These are phyloP conservation scores for Candida coleopterorum DNA, from an alignment of 805 yeast species.

Conservation along the genomic window DNA sequence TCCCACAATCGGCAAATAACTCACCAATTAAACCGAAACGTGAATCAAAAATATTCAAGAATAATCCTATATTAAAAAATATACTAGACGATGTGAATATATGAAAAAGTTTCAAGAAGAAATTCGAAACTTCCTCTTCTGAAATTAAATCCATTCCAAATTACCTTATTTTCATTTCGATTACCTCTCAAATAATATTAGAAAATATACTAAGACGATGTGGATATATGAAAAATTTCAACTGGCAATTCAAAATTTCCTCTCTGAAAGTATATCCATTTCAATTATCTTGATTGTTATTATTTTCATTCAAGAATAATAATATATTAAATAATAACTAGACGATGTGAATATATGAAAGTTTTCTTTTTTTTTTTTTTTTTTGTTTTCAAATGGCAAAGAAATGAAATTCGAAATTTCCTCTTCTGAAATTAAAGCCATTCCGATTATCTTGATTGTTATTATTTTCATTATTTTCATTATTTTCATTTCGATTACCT, in stretches of 20 bases:
- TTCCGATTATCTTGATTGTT: conserved; percentile 8
- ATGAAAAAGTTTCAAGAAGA: conserved; percentile 16
- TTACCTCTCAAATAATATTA: conserved; percentile 12
- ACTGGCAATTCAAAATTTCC: no score
- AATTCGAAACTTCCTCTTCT: conserved; percentile 28
- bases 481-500: conserved; percentile 8
- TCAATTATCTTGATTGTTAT: no score
- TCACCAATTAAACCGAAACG: conserved; percentile 5
- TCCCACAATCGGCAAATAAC: conserved; percentile 10
- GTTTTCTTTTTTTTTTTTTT: background rate
- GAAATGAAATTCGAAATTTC: conserved; percentile 30
- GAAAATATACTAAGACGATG: no score
- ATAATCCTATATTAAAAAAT: conserved; percentile 22
- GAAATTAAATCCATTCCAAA: conserved; percentile 14
- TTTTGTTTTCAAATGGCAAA: conserved; percentile 32
- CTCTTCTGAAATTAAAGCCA: conserved; percentile 20
- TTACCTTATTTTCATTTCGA: conserved; percentile 8
- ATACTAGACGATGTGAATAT: conserved; percentile 25
- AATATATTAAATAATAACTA: no score
- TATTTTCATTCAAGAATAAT: no score
- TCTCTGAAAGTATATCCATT: no score
- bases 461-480: conserved; percentile 8
- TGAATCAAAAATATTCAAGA: conserved; percentile 13
- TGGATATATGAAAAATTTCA: no score
- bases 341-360: conserved; percentile 2